These are phyloP conservation scores for Fusarium sp. DNA, from an alignment of 2,329 filamentous ascomycete species.

Conservation along the genomic window DNA sequence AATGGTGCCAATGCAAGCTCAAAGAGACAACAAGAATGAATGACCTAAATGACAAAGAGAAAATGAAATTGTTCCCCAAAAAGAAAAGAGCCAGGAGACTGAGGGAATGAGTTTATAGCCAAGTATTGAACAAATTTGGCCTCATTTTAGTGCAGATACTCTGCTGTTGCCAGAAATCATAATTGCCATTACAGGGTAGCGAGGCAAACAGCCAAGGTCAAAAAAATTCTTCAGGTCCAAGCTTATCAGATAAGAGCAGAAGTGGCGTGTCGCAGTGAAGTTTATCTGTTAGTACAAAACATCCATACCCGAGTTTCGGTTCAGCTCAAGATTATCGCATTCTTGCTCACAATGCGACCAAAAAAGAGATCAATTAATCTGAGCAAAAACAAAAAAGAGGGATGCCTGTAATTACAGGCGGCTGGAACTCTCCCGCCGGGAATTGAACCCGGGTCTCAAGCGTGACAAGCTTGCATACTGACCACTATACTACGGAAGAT, in stretches of 20 bases:
- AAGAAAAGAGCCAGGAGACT: rapidly evolving
- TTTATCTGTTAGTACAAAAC: neutral
- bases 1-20: rapidly evolving
- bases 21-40: rapidly evolving
- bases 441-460: constrained; percentile 33
- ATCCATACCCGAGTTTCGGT: neutral
- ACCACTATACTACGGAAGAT: constrained; percentile 35
- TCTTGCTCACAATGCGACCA: rapidly evolving
- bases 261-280: rapidly evolving
- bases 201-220: neutral
- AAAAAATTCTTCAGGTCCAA: neutral
- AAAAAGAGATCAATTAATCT: rapidly evolving
- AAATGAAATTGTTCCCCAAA: rapidly evolving
- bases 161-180: neutral
- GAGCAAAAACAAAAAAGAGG: rapidly evolving
- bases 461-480: constrained; percentile 33
- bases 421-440: constrained; percentile 31
- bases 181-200: neutral
- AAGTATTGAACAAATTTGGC: rapidly evolving
- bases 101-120: neutral
- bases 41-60: neutral
- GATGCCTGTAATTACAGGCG: neutral
- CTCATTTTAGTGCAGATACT: neutral
- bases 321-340: rapidly evolving
- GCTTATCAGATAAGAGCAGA: neutral